Conservation (phyloP, 345 rosid genomes). For the Lenwebbia sp. region DNA sequence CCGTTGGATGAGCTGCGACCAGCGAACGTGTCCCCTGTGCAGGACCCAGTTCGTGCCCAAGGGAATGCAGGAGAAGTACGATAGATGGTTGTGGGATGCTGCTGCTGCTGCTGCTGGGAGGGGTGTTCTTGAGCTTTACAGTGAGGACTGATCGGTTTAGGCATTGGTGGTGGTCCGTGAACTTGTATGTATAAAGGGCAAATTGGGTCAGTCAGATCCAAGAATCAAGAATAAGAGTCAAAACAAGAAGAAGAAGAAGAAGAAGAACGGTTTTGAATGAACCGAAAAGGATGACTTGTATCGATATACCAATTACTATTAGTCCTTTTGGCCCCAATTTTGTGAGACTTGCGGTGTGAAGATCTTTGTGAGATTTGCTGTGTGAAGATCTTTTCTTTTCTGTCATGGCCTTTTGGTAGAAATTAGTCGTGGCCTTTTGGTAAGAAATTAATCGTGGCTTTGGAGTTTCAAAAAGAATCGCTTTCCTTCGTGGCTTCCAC, state of each 20-base stretch:
- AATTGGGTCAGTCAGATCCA: not conserved
- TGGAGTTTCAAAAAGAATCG: not conserved
- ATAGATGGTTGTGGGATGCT: constrained; percentile 70
- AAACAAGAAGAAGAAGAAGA: not conserved
- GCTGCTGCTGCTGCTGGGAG: constrained; percentile 12
- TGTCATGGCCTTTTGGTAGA: not conserved
- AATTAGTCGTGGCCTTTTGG: not conserved
- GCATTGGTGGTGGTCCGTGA: not conserved
- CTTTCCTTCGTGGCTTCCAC: not conserved
- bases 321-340: not conserved
- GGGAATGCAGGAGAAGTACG: constrained; percentile 73
- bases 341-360: not conserved
- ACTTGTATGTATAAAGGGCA: not conserved
- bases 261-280: no score
- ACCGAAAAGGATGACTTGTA: not conserved
- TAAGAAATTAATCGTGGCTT: not conserved
- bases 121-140: constrained; percentile 31
- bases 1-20: constrained; percentile 96
- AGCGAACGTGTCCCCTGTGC: constrained; percentile 87
- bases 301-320: not conserved
- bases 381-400: not conserved
- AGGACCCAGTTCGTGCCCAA: constrained; percentile 73
- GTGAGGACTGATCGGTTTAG: constrained; percentile 38
- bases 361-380: not conserved
- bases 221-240: not conserved